Evolutionary conservation across 192 early-diverging fungal species (phyloP).

Genomic region (Chytriomyces sp.): DNA sequence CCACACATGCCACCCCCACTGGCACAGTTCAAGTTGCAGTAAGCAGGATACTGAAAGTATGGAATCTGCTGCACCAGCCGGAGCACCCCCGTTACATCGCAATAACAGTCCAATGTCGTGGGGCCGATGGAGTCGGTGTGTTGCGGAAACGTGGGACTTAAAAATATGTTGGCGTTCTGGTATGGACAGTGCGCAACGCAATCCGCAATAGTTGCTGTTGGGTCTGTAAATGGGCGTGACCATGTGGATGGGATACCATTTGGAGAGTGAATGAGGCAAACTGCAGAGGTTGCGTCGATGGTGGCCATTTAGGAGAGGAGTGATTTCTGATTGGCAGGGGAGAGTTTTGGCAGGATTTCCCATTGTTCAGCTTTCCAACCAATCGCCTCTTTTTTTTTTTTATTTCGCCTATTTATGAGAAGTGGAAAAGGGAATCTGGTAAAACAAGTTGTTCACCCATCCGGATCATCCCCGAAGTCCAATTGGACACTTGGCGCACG

Average conservation of each 20-base stretch:
- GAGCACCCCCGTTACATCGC: slow-evolving; percentile 12
- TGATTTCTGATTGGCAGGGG: too few relatives aligned
- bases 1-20: slow-evolving; percentile 15
- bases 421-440: too few relatives aligned
- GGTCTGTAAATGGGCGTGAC: neutral
- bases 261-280: neutral
- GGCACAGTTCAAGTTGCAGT: slow-evolving; percentile 20
- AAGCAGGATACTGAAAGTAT: slow-evolving; percentile 5
- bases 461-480: too few relatives aligned
- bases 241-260: neutral
- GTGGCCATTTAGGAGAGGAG: too few relatives aligned
- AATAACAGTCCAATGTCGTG: slow-evolving; percentile 6
- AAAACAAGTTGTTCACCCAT: too few relatives aligned
- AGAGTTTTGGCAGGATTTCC: too few relatives aligned
- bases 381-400: too few relatives aligned
- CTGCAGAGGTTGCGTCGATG: neutral
- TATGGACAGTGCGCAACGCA: neutral
- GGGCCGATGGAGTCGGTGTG: neutral
- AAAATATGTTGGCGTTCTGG: slow-evolving; percentile 14
- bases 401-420: too few relatives aligned
- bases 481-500: too few relatives aligned
- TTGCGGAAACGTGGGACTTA: neutral
- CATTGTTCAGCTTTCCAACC: too few relatives aligned
- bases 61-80: slow-evolving; percentile 15
- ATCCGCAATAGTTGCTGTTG: neutral